Conservation (phyloP, 345 rosid genomes). For the Salix brachista region DNA sequence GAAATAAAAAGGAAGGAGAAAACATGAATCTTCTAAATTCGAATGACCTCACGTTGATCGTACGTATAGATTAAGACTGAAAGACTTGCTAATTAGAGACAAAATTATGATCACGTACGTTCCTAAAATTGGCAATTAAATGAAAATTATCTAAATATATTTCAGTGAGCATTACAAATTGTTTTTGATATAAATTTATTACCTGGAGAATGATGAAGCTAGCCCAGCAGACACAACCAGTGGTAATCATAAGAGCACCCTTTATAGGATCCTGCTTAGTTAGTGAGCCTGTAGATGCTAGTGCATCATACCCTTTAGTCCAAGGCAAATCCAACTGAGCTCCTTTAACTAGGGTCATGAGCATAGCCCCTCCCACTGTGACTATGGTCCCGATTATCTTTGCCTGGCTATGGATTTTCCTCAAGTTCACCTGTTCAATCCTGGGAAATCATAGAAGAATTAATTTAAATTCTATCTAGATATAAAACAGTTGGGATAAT, state of each 20-base stretch:
- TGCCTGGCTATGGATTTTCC: slow-evolving; percentile 63
- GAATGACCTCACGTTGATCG: neutral
- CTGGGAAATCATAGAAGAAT: slow-evolving; percentile 19
- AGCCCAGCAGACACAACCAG: slow-evolving; percentile 60
- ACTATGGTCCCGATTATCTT: slow-evolving; percentile 80
- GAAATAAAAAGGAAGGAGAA: neutral
- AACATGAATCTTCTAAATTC: neutral
- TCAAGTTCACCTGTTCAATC: slow-evolving; percentile 64
- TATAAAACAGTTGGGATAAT: neutral
- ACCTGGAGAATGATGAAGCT: slow-evolving; percentile 65
- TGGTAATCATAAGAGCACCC: slow-evolving; percentile 49
- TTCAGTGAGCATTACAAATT: neutral
- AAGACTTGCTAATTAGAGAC: neutral
- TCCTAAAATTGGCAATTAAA: neutral
- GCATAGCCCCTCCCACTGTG: slow-evolving; percentile 86
- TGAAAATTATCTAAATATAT: neutral
- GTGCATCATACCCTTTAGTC: slow-evolving; percentile 37
- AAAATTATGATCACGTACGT: neutral
- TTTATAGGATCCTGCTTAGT: slow-evolving; percentile 45
- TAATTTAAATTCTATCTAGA: neutral
- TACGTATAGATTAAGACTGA: too few relatives aligned
- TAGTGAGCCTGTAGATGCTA: slow-evolving; percentile 5
- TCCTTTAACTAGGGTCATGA: slow-evolving; percentile 74
- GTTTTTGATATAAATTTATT: neutral
- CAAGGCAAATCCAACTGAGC: slow-evolving; percentile 61